Evolutionary conservation across 805 yeast genomes (phyloP).

Genomic region (Saccharomycopsis lassenensis): DNA sequence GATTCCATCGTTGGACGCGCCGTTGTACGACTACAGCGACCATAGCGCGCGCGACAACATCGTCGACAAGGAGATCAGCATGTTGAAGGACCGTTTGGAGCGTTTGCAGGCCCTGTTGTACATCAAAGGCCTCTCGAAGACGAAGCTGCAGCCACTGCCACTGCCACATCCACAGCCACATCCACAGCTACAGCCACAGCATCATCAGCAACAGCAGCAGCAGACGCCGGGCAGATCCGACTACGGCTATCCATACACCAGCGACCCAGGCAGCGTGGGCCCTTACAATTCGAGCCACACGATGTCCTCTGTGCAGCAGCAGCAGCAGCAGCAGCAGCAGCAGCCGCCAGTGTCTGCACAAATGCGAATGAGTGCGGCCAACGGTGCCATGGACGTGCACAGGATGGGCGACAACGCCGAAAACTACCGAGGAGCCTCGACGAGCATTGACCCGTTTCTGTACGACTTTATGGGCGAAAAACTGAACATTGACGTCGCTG

Average conservation of each 20-base stretch:
- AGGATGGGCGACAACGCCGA: not conserved
- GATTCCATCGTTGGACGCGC: too few relatives aligned
- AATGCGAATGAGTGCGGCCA: not conserved
- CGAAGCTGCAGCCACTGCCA: not conserved
- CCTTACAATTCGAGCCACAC: not conserved
- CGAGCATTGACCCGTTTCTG: not conserved
- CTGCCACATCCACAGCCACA: not conserved
- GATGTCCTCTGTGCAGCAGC: not conserved
- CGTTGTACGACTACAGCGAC: not conserved
- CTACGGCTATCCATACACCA: not conserved
- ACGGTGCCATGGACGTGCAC: not conserved
- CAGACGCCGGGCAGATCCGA: not conserved
- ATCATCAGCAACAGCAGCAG: too few relatives aligned
- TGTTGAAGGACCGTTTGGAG: constrained; percentile 12
- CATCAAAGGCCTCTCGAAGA: constrained; percentile 9
- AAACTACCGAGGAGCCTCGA: too few relatives aligned
- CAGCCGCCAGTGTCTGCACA: not conserved
- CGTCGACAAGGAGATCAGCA: constrained; percentile 12
- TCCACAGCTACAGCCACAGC: not conserved
- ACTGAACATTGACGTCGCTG: not conserved
- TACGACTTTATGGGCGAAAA: too few relatives aligned
- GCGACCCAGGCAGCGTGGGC: not conserved
- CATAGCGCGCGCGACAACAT: not conserved
- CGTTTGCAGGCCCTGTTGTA: constrained; percentile 10
- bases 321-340: not conserved